Base-by-base conservation (phyloP, 2,329 filamentous ascomycete species). In the Monilinia fructigena region DNA sequence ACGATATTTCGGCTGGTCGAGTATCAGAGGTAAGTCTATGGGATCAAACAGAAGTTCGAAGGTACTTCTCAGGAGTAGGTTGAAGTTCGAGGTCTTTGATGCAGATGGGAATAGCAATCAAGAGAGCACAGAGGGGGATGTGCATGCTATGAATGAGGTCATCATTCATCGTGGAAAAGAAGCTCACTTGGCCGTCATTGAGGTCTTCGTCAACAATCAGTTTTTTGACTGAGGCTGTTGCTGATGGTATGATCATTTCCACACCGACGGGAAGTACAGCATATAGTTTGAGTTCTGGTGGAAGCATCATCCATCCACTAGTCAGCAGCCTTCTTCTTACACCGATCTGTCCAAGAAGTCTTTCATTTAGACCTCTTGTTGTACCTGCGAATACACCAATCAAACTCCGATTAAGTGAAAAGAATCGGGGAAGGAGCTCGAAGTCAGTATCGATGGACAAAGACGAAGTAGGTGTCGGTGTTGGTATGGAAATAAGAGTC, bases 191-290 rank as follows among this genome's bases (percentile, higher is more conserved):
- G 92, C 93, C 48, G 89, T 97, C 71, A 91, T 99, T 71, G 92
- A 96, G 74, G 91, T 99, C 54, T 95, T 88, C 74, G 89, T 98
- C 68, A 93, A 93, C 73, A 90, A 91, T 45, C 88, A 92, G 65
- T 96, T 95, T 74, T 74, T 82, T 99, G 55, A 99, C 95, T 1
- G 93, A 97, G 77, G 94, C 92, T 0, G 93, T 96, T 16, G 94
- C 93, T 1, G 95, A 99, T 77, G 95, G 95, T 61, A 96, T 99
- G 77, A 89, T 98, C 55, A 88, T 98, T 67, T 93, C 90, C 70
- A 97, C 94, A 0, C 95, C 95, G 0, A 99, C 95, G 0, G 95
- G 95, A 3, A 96, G 91, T 52, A 99, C 95, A 0, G 95, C 95
- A 0, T 99, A 99, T 80, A 95, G 90, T 67, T 83, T 99, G n/a